phyloP scores from a whole-genome alignment of 305 asterid species.

The Rubia peregrina region DNA sequence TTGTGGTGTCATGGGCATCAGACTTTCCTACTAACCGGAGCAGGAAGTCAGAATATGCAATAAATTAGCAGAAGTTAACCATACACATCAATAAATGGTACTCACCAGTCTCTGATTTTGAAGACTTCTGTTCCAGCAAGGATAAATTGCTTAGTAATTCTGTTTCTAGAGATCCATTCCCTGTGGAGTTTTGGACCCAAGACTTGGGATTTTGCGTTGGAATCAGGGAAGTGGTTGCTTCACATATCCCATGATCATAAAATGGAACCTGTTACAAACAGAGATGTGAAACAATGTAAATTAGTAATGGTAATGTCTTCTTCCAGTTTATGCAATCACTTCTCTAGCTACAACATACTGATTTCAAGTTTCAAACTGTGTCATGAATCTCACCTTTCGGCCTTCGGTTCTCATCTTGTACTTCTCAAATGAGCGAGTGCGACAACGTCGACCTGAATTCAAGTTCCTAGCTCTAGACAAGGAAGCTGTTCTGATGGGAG shows the following conservation, averaged over 20 bases:
- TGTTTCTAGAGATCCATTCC: constrained; percentile 7
- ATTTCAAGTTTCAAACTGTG: neutral
- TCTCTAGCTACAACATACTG: neutral
- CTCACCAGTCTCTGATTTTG: constrained; percentile 24
- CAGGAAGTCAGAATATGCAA: neutral
- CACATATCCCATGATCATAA: constrained; percentile 22
- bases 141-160: constrained; percentile 11
- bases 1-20: neutral
- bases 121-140: constrained; percentile 15
- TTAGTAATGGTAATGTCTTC: neutral
- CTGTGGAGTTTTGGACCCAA: constrained; percentile 22
- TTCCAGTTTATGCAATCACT: neutral
- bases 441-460: constrained; percentile 21
- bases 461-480: constrained; percentile 26
- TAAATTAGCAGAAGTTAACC: neutral
- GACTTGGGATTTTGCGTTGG: constrained; percentile 37
- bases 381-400: constrained; percentile 40
- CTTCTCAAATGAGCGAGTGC: constrained; percentile 24
- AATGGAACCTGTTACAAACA: constrained; percentile 38
- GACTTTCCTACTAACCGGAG: too few relatives aligned
- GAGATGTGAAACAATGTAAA: neutral
- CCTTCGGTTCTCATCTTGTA: constrained; percentile 24
- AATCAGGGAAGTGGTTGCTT: constrained; percentile 22
- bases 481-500: constrained; percentile 21
- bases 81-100: neutral